Evolutionary conservation across 495 filamentous ascomycete species (phyloP).

Genomic region (Penicillium robsamsonii): DNA sequence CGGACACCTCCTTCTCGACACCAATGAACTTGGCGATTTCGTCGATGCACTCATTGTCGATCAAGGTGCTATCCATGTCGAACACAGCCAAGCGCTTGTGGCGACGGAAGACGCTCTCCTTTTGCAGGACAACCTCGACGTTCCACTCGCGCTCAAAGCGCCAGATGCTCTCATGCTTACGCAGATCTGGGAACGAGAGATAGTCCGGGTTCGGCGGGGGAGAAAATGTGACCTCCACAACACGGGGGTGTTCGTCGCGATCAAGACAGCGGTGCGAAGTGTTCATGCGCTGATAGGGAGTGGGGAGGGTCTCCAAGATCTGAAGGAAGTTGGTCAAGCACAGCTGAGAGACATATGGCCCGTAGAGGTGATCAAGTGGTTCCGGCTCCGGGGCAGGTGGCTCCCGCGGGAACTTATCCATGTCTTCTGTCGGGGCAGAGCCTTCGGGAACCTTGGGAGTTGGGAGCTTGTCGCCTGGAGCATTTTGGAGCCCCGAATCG

Average conservation of each 20-base stretch:
- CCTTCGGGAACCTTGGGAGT: conserved; percentile 43
- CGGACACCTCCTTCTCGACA: conserved; percentile 64
- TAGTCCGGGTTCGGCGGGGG: conserved; percentile 65
- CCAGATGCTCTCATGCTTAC: conserved; percentile 77
- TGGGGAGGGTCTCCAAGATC: conserved; percentile 67
- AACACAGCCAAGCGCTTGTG: conserved; percentile 85
- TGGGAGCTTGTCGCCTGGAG: conserved; percentile 35
- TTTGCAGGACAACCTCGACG: conserved; percentile 73
- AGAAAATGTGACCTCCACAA: conserved; percentile 69
- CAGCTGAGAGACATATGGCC: conserved; percentile 71
- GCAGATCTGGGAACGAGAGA: conserved; percentile 63
- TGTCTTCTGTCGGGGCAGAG: conserved; percentile 62
- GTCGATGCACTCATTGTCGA: conserved; percentile 95
- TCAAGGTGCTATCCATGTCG: conserved; percentile 97
- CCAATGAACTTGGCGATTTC: conserved; percentile 82
- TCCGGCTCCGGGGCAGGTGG: conserved; percentile 62
- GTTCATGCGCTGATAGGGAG: conserved; percentile 55
- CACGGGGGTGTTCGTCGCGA: conserved; percentile 55
- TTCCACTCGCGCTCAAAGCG: conserved; percentile 85
- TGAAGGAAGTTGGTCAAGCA: conserved; percentile 81
- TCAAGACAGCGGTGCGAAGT: conserved; percentile 73
- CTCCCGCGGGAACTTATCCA: conserved; percentile 70
- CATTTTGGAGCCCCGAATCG: conserved; percentile 29
- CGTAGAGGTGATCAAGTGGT: conserved; percentile 73
- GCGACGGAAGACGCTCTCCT: conserved; percentile 66